Evolutionary conservation across 1,139 yeast genomes (phyloP).

Genomic region (Nematodospora anomalae): DNA sequence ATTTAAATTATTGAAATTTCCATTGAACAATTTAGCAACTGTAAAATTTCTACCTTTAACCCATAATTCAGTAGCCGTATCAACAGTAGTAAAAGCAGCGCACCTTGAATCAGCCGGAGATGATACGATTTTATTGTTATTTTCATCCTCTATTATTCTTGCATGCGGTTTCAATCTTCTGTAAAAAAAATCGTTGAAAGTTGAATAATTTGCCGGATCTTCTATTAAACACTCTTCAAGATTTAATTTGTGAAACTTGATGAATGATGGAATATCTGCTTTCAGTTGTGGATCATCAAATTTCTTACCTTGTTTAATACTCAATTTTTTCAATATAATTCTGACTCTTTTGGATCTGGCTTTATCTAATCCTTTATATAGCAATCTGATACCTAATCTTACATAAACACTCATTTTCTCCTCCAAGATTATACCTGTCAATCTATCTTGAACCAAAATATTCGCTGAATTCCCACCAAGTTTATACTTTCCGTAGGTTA

Average conservation of each 20-base stretch:
- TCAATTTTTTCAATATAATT: conserved; percentile 57
- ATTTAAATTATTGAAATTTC: conserved; percentile 52
- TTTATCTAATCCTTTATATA: conserved; percentile 71
- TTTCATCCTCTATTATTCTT: conserved; percentile 63
- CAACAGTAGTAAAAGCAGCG: conserved; percentile 62
- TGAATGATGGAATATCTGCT: conserved; percentile 70
- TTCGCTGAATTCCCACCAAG: conserved; percentile 92
- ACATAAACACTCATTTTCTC: conserved; percentile 92
- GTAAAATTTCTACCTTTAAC: conserved; percentile 84
- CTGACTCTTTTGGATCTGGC: conserved; percentile 58
- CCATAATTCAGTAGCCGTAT: conserved; percentile 79
- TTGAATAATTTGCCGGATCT: conserved; percentile 51
- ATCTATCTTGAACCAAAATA: conserved; percentile 87
- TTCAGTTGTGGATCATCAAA: conserved; percentile 72
- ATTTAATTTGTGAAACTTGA: conserved; percentile 77
- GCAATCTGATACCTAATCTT: conserved; percentile 77
- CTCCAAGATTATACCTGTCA: conserved; percentile 82
- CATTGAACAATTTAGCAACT: conserved; percentile 60
- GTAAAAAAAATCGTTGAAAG: conserved; percentile 89
- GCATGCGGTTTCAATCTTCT: conserved; percentile 72
- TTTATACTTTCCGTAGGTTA: conserved; percentile 85
- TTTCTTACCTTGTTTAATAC: conserved; percentile 80
- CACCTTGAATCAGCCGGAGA: conserved; percentile 93
- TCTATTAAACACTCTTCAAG: conserved; percentile 63
- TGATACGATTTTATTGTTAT: conserved; percentile 49